Percentiles rank a stretch among this genome's conserved stretches.
Conservation (phyloP, 1,284 basidiomycete genomes). For the Tranzscheliella williamsii region DNA sequence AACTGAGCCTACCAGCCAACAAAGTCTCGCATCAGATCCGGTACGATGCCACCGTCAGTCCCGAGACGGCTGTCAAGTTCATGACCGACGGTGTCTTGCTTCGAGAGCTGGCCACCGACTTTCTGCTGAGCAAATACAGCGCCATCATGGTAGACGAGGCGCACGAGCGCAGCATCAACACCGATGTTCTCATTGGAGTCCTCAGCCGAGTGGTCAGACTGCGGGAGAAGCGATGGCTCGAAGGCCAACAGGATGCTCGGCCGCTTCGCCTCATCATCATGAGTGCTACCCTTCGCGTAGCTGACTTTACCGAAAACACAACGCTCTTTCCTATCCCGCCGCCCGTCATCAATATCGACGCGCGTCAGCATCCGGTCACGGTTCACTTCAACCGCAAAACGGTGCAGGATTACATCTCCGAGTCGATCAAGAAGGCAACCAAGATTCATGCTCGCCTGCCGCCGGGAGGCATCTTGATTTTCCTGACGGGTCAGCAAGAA, state of each 20-base stretch:
- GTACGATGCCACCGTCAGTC: conserved; percentile 89
- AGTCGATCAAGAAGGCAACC: conserved; percentile 84
- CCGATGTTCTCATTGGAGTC: conserved; percentile 94
- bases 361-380: conserved; percentile 93
- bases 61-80: conserved; percentile 92
- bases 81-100: conserved; percentile 99
- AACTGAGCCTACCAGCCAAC: conserved; percentile 78
- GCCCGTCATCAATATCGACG: conserved; percentile 84
- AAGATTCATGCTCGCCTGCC: conserved; percentile 77
- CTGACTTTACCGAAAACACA: conserved; percentile 87
- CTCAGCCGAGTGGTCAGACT: conserved; percentile 87
- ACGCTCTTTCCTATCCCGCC: conserved; percentile 80
- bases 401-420: conserved; percentile 80
- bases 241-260: conserved; percentile 61
- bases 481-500: conserved; percentile 78
- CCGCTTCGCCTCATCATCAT: conserved; percentile 94
- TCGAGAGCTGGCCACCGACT: conserved; percentile 88
- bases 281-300: conserved; percentile 94
- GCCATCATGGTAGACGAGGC: conserved; percentile 92
- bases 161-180: conserved; percentile 96
- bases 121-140: conserved; percentile 85
- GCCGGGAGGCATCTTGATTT: conserved; percentile 73
- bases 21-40: conserved; percentile 94
- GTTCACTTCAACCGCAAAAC: conserved; percentile 91
- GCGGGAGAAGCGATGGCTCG: conserved; percentile 65